A percentile compares a stretch with the other conserved stretches of the same genome.
phyloP scores from a whole-genome alignment of 2,329 filamentous ascomycete species.

The Gliomastix tumulicola region DNA sequence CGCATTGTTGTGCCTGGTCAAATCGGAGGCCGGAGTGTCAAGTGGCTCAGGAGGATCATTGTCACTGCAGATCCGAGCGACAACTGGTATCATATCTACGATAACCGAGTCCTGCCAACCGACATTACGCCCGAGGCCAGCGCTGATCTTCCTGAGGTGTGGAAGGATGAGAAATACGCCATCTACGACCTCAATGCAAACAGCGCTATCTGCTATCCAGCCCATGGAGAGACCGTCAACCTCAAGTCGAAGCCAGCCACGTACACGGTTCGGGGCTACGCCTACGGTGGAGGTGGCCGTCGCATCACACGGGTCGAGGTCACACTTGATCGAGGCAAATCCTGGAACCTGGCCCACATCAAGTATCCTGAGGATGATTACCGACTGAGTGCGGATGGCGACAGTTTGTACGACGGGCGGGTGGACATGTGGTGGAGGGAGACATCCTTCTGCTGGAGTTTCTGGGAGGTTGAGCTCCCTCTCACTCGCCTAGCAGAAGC shows the following conservation, averaged over 20 bases:
- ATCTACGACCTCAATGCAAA: slow-evolving; percentile 91
- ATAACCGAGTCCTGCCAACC: slow-evolving; percentile 84
- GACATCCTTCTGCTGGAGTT: slow-evolving; percentile 84
- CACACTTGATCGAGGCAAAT: slow-evolving; percentile 73
- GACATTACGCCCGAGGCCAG: slow-evolving; percentile 78
- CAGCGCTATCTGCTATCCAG: slow-evolving; percentile 72
- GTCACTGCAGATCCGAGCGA: slow-evolving; percentile 74
- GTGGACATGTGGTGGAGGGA: slow-evolving; percentile 80
- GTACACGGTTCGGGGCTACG: slow-evolving; percentile 73
- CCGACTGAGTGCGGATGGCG: slow-evolving; percentile 50
- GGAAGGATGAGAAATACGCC: slow-evolving; percentile 84
- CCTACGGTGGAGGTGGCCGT: slow-evolving; percentile 82
- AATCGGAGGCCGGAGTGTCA: slow-evolving; percentile 87
- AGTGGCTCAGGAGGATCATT: slow-evolving; percentile 81
- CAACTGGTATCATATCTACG: slow-evolving; percentile 94
- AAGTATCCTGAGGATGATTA: slow-evolving; percentile 84
- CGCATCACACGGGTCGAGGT: slow-evolving; percentile 77
- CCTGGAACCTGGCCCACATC: slow-evolving; percentile 71
- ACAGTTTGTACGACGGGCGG: slow-evolving; percentile 65
- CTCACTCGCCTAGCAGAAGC: slow-evolving; percentile 54
- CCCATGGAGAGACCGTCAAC: slow-evolving; percentile 63
- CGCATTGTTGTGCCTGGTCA: slow-evolving; percentile 82
- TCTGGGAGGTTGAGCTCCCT: slow-evolving; percentile 71
- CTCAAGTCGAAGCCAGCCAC: slow-evolving; percentile 35
- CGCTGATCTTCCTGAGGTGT: slow-evolving; percentile 65